A percentile compares a stretch with the other conserved stretches of the same genome.
Evolutionary conservation across 2,329 filamentous ascomycete genomes (phyloP).

Genomic region (Pseudogymnoascus sp.): DNA sequence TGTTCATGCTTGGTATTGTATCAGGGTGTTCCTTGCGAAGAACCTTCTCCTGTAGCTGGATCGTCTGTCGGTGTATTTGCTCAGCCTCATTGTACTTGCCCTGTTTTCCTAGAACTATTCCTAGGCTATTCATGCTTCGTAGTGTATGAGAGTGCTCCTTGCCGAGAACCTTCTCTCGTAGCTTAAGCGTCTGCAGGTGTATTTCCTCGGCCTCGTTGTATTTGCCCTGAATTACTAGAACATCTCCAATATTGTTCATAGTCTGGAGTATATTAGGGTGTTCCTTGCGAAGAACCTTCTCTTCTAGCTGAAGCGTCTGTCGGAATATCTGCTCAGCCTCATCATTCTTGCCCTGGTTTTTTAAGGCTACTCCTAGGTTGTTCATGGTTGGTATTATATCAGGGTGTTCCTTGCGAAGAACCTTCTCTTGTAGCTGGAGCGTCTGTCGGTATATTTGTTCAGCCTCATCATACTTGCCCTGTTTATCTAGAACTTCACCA

Average conservation of each 20-base stretch:
- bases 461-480: conserved; percentile 10
- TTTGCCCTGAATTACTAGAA: conserved; percentile 7
- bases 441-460: not conserved
- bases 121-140: conserved; percentile 19
- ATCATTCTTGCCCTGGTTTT: not conserved
- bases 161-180: conserved; percentile 18
- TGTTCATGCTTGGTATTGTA: conserved; percentile 12
- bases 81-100: no score
- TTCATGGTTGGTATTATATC: conserved; percentile 13
- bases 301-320: conserved; percentile 10
- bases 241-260: conserved; percentile 18
- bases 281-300: conserved; percentile 17
- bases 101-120: not conserved
- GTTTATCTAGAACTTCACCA: conserved; percentile 7
- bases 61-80: no score
- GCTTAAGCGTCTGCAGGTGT: conserved; percentile 1
- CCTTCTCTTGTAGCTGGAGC: not conserved
- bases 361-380: conserved; percentile 5
- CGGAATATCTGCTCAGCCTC: conserved; percentile 5
- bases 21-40: conserved; percentile 14
- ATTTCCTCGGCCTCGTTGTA: conserved; percentile 3
- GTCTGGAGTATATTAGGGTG: conserved; percentile 23
- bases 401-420: not conserved
- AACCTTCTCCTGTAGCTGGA: conserved; percentile 1
- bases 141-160: conserved; percentile 21